Evolutionary conservation across 2,329 filamentous ascomycete species (phyloP).

Genomic region (Cladosporium colombiae): DNA sequence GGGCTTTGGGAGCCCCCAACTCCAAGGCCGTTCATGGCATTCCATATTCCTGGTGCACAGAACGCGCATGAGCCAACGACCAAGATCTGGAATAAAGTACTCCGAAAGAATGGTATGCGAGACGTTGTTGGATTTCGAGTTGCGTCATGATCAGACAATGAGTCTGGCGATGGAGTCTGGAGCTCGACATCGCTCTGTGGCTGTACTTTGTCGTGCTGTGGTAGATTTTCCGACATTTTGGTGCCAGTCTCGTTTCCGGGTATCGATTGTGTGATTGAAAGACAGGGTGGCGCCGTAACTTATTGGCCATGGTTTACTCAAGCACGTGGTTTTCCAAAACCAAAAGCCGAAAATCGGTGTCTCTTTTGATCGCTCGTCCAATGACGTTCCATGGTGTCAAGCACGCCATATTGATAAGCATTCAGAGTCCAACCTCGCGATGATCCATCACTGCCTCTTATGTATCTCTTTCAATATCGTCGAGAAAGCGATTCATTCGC

Average conservation of each 20-base stretch:
- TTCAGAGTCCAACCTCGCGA: background rate
- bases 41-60: constrained; percentile 57
- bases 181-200: constrained; percentile 2
- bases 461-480: background rate
- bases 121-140: background rate
- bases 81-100: constrained; percentile 19
- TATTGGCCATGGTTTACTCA: background rate
- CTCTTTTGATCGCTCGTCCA: background rate
- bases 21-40: constrained; percentile 68
- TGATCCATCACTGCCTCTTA: background rate
- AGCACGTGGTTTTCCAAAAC: background rate
- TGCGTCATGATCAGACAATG: background rate
- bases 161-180: constrained; percentile 2
- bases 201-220: background rate
- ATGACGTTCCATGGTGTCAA: background rate
- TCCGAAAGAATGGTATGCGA: constrained; percentile 23
- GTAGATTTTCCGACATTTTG: background rate
- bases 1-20: constrained; percentile 67
- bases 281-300: background rate
- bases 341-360: background rate
- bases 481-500: background rate
- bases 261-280: background rate
- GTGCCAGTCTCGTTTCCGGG: background rate
- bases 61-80: constrained; percentile 16
- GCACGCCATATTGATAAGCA: constrained; percentile 14